Evolutionary conservation across 1,139 yeast genomes (phyloP).

Genomic region (Lodderomyces parapsilosis): DNA sequence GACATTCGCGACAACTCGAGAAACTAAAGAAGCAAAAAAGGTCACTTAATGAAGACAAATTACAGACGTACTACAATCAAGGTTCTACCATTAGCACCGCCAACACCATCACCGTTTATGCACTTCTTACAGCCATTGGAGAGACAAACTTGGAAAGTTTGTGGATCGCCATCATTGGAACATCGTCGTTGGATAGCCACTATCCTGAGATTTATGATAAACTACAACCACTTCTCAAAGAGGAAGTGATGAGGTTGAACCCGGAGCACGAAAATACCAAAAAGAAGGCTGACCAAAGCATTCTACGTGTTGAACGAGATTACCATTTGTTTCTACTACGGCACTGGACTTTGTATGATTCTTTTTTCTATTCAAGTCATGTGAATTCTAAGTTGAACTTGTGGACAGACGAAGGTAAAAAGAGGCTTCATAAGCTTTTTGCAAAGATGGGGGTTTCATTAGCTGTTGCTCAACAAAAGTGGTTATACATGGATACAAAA

Average conservation of each 20-base stretch:
- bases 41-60: constrained; percentile 55
- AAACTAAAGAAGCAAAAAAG: constrained; percentile 28
- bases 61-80: constrained; percentile 74
- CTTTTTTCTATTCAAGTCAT: constrained; percentile 86
- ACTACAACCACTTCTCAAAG: constrained; percentile 70
- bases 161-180: constrained; percentile 90
- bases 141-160: constrained; percentile 57
- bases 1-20: constrained; percentile 25
- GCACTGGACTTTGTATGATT: constrained; percentile 91
- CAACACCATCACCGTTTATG: constrained; percentile 74
- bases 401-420: constrained; percentile 92
- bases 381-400: constrained; percentile 83
- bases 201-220: constrained; percentile 77
- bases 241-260: constrained; percentile 76
- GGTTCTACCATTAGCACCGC: constrained; percentile 82
- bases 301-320: constrained; percentile 73
- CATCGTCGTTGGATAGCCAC: constrained; percentile 74
- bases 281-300: constrained; percentile 61
- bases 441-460: constrained; percentile 96
- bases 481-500: constrained; percentile 86
- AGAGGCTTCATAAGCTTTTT: constrained; percentile 82
- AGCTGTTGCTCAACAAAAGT: constrained; percentile 83
- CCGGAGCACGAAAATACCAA: constrained; percentile 23
- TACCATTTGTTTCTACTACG: constrained; percentile 83
- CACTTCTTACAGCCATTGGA: constrained; percentile 73